Conservation (phyloP, 495 filamentous ascomycete species). For the Penicillium lividum region DNA sequence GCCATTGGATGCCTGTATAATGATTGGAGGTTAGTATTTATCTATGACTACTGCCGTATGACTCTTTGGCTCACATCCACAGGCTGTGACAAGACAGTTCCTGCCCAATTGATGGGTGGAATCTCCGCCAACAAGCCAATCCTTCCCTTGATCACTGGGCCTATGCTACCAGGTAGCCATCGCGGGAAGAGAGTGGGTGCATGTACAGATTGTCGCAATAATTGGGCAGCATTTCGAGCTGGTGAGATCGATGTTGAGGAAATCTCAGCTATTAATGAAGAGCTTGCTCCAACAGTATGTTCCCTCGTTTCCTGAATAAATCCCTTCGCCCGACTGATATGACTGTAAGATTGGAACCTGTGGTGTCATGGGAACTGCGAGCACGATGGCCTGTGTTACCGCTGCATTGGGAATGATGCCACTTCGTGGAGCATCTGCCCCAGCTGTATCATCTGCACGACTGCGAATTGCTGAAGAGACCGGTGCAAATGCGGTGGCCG, state of each 20-base stretch:
- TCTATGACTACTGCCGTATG: background rate
- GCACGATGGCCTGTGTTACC: conserved; percentile 68
- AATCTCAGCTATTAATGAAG: conserved; percentile 64
- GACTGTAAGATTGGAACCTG: conserved; percentile 58
- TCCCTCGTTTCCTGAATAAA: background rate
- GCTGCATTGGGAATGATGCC: conserved; percentile 67
- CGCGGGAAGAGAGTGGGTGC: conserved; percentile 60
- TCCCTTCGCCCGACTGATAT: background rate
- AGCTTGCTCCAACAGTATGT: conserved; percentile 63
- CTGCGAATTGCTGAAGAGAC: conserved; percentile 65
- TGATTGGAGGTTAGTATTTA: conserved; percentile 58
- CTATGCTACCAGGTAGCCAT: conserved; percentile 67
- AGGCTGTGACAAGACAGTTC: conserved; percentile 70
- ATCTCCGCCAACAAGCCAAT: conserved; percentile 70
- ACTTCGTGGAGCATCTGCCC: conserved; percentile 58
- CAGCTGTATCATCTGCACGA: conserved; percentile 64
- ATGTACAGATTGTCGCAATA: conserved; percentile 67
- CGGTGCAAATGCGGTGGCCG: conserved; percentile 54
- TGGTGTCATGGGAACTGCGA: conserved; percentile 70
- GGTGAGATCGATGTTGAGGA: conserved; percentile 65
- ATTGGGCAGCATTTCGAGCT: conserved; percentile 65
- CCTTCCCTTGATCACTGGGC: conserved; percentile 62
- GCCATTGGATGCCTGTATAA: conserved; percentile 62
- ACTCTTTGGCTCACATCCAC: background rate
- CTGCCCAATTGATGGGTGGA: conserved; percentile 68